Base-by-base conservation (phyloP, 2,329 filamentous ascomycete genomes). In the Epichloe sylvatica region DNA sequence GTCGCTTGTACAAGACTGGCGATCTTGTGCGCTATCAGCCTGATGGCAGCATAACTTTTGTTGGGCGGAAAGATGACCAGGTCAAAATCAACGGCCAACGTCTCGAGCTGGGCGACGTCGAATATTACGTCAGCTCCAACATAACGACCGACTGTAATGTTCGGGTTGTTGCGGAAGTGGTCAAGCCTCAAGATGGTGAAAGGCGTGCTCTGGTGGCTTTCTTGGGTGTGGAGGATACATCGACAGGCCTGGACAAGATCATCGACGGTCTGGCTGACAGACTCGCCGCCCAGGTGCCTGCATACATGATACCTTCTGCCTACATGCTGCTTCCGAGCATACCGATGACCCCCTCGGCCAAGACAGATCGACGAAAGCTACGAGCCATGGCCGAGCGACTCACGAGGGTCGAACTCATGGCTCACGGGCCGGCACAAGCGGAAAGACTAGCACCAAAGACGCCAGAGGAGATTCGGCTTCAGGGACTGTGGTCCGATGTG, bases 71-170 rank as follows among this genome's bases (percentile, higher is more conserved):
- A 53, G 76, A 80, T 54, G 66, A 64, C 0, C 76, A 80, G 56
- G 67, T 79, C 37, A 80, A 80, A 55, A 60, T 80, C 12, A 67
- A 69, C n/a, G 78, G 80, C 41, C 54, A 55, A 38, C 52, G 54
- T 1, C 42, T 55, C 12, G 54, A 55, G 46, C 46, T 52, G 12
- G 50, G 36, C 35, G 52, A 49, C 19, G 46, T 54, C 3, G 54
- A 52, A 21, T 35, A 30, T 17, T 19, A 46, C 25, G 39, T 49
- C 21, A 21, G 33, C 35, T 37, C 40, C 30, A 19, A 25, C 12
- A 39, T 49, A 34, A 38, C 9, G 13, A 5, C 34, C 15, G 11
- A 21, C 11, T 7, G 21, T 17, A 37, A 39, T 30, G 15, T 30
- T 25, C 40, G 35, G n/a, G 47, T 49, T 13, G 47, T 44, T 19